These are phyloP conservation scores for Populus pruinosa DNA, from an alignment of 345 rosid species.

Conservation along the genomic window DNA sequence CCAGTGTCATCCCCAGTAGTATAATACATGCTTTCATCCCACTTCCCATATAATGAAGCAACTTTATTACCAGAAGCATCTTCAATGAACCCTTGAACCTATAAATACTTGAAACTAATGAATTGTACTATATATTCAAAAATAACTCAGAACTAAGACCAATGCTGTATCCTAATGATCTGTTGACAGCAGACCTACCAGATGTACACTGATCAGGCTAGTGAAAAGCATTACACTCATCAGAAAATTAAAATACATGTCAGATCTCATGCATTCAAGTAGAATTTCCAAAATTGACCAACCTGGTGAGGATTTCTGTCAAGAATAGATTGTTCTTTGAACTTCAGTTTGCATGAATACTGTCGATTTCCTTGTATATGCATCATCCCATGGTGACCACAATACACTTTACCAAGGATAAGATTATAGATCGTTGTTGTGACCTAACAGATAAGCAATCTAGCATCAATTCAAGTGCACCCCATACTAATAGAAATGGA, in stretches of 20 bases:
- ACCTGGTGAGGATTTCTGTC: constrained; percentile 97
- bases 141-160: neutral
- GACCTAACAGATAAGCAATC: constrained; percentile 45
- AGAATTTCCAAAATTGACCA: constrained; percentile 13
- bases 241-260: neutral
- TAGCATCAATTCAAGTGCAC: neutral
- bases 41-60: constrained; percentile 84
- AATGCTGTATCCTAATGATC: neutral
- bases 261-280: neutral
- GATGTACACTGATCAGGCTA: neutral
- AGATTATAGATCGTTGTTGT: constrained; percentile 89
- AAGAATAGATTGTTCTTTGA: constrained; percentile 86
- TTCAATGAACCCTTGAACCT: constrained; percentile 93
- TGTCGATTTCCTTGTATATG: constrained; percentile 71
- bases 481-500: neutral
- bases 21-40: constrained; percentile 89
- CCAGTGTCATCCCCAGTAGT: constrained; percentile 47
- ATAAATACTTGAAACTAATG: constrained; percentile 5
- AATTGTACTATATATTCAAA: neutral
- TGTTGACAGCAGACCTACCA: neutral
- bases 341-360: constrained; percentile 84
- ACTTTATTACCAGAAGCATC: constrained; percentile 58
- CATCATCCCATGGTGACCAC: constrained; percentile 95
- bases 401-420: constrained; percentile 81
- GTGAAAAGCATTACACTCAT: neutral